Evolutionary conservation across 305 asterid species (phyloP).

Genomic region (Fraxinus ornus): DNA sequence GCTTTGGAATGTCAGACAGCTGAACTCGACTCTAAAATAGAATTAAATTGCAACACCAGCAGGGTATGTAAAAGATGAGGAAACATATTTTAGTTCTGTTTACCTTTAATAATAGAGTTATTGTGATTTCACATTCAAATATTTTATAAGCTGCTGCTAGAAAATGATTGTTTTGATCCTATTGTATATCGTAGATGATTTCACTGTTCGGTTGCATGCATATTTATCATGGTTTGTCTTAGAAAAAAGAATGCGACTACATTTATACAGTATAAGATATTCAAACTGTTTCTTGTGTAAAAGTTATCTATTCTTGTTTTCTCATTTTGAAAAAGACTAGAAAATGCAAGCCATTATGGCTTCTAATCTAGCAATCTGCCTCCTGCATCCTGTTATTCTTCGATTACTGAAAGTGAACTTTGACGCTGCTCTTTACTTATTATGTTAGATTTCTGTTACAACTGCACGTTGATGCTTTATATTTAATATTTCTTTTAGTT

Average conservation of each 20-base stretch:
- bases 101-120: not conserved
- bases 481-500: not conserved
- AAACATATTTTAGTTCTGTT: not conserved
- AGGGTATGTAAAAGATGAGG: not conserved
- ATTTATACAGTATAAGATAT: not conserved
- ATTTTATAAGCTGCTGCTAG: not conserved
- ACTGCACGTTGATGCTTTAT: not conserved
- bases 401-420: not conserved
- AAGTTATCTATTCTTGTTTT: not conserved
- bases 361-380: constrained; percentile 3
- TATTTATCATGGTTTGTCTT: not conserved
- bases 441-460: not conserved
- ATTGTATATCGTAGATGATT: not conserved
- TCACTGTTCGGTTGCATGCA: constrained; percentile 2
- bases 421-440: not conserved
- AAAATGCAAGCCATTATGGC: not conserved
- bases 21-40: not conserved
- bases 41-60: not conserved
- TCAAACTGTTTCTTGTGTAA: not conserved
- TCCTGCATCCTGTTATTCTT: not conserved
- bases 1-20: not conserved
- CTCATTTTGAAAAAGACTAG: not conserved
- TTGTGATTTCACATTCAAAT: not conserved
- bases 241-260: not conserved
- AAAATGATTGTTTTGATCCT: not conserved